Evolutionary conservation across 108 stramenopile species (phyloP), one percentile per base, ranked within the genome.

Genomic region (Schizochytrium sp.): DNA sequence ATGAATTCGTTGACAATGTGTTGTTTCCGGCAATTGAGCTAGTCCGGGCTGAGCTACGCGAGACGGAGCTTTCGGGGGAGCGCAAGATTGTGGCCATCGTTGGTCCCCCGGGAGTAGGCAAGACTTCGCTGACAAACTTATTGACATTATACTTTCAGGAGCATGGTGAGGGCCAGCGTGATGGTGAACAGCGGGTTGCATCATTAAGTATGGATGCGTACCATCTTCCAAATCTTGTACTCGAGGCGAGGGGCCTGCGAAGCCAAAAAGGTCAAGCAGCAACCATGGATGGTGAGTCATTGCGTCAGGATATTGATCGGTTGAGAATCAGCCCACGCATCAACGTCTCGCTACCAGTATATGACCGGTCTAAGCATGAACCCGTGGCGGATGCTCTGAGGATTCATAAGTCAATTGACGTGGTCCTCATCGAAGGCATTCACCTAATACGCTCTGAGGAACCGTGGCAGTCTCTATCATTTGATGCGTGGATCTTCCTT

Each of bases 371-470:
- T 7, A n/a, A 28, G 83, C 83, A 87, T 57, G 83, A 87, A 38
- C 50, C 50, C 55, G 83, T 87, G 47, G 2, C 19, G 17, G 83
- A 50, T 28, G 47, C 47, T n/a, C 83, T 53, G 0, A 40, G 4
- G 3, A 40, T 56, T 7, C 47, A 28, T 17, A 28, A 55, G 8
- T 28, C 47, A 38, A 10, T 4, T n/a, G 12, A 13, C 17, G 50
- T 87, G 55, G 53, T 87, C 49, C 83, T 87, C 47, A 47, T 87
- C 40, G 83, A 87, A 41, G 83, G 83, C 10, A 47, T 87, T 12
- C 83, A 87, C 55, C 83, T 87, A 1, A 10, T 87, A 57, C 49
- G 10, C 4, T 28, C 8, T 10, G 55, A 87, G 12, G 83, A 50
- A 10, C 50, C 47, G 38, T 87, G 83, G 83, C 40, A 12, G 3